A percentile compares a stretch with the other conserved stretches of the same genome.
Evolutionary conservation across 2,329 filamentous ascomycete genomes (phyloP).

Genomic region (Shiraia sp.): DNA sequence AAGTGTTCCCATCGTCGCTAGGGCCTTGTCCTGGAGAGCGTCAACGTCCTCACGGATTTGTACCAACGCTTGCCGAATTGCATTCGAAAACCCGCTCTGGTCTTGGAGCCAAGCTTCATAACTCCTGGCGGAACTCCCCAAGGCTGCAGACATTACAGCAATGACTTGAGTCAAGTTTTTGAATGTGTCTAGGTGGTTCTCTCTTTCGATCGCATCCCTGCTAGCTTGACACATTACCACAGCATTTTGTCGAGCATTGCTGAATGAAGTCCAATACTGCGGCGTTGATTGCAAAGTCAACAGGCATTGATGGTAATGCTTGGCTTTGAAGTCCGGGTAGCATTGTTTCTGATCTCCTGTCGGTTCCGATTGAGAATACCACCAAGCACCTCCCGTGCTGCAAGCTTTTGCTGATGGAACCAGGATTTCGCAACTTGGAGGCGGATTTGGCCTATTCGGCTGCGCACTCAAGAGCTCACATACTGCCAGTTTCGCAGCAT

Average conservation of each 20-base stretch:
- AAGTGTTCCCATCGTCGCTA: constrained; percentile 17
- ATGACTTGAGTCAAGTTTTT: constrained; percentile 38
- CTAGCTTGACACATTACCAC: constrained; percentile 65
- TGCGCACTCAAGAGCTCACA: constrained; percentile 62
- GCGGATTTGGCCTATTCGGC: constrained; percentile 49
- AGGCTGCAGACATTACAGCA: constrained; percentile 21
- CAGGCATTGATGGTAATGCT: constrained; percentile 56
- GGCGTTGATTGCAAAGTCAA: constrained; percentile 57
- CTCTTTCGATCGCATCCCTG: constrained; percentile 61
- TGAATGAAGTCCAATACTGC: constrained; percentile 68
- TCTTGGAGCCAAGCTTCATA: constrained; percentile 27
- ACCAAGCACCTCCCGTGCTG: constrained; percentile 26
- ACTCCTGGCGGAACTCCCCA: constrained; percentile 27
- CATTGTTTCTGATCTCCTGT: constrained; percentile 28
- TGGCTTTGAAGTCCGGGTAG: constrained; percentile 37
- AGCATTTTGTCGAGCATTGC: constrained; percentile 64
- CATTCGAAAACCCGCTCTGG: constrained; percentile 27
- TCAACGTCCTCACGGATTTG: constrained; percentile 20
- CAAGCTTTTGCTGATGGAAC: constrained; percentile 45
- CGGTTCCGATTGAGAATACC: constrained; percentile 15
- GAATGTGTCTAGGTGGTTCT: constrained; percentile 42
- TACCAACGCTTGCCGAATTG: constrained; percentile 23
- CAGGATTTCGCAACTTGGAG: constrained; percentile 56
- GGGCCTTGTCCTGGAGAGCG: constrained; percentile 22
- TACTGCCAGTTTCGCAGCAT: constrained; percentile 64